Evolutionary conservation across 805 yeast genomes (phyloP).

Genomic region (Yarrowia porcina): DNA sequence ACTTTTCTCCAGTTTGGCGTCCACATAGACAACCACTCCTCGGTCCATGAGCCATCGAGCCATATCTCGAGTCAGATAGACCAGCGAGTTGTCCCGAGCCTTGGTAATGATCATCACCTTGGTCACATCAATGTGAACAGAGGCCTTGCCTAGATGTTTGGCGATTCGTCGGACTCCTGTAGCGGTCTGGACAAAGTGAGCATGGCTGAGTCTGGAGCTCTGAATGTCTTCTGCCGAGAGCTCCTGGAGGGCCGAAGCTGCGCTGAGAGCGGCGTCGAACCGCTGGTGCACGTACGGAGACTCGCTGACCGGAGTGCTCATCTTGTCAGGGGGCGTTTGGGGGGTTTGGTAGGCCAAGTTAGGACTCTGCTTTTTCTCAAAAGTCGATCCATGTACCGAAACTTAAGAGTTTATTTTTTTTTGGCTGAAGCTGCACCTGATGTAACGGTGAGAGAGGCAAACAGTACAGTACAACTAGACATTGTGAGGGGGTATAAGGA

Average conservation of each 20-base stretch:
- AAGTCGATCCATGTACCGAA: conserved; percentile 26
- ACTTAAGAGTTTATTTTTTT: neutral
- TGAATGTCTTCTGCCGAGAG: conserved; percentile 24
- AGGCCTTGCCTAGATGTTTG: conserved; percentile 34
- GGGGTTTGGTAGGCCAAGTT: neutral
- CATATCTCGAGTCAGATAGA: conserved; percentile 71
- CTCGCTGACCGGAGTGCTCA: conserved; percentile 22
- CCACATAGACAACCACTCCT: conserved; percentile 62
- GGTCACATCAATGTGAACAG: conserved; percentile 58
- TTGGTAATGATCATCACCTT: conserved; percentile 84
- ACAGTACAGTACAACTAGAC: too few relatives aligned
- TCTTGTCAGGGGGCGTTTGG: neutral
- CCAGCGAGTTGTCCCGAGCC: conserved; percentile 76
- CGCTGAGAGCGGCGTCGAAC: conserved; percentile 23
- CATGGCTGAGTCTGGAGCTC: conserved; percentile 25
- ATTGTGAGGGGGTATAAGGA: too few relatives aligned
- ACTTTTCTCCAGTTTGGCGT: conserved; percentile 58
- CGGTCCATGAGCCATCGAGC: conserved; percentile 68
- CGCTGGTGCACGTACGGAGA: conserved; percentile 25
- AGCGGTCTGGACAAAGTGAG: conserved; percentile 33
- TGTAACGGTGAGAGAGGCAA: too few relatives aligned
- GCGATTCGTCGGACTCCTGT: conserved; percentile 37
- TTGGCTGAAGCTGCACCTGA: conserved; percentile 5
- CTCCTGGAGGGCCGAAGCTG: conserved; percentile 24
- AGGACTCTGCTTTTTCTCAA: conserved; percentile 11